Conservation (phyloP, 2,329 filamentous ascomycete species). For the Hypomyces perniciosus region DNA sequence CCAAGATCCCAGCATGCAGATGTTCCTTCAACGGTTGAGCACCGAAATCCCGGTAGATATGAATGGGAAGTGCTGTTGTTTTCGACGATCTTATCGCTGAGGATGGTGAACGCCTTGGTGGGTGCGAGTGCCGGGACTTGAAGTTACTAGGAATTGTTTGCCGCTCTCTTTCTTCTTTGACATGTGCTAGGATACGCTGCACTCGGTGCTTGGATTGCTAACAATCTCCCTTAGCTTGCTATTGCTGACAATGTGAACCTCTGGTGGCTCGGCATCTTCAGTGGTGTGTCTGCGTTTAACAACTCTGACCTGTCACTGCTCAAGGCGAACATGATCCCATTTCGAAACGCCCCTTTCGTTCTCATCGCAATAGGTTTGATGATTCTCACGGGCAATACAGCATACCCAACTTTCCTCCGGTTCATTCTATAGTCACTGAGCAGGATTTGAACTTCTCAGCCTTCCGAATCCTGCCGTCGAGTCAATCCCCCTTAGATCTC, state of each 20-base stretch:
- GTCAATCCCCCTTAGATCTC: conserved; percentile 43
- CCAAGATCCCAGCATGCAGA: too few relatives aligned
- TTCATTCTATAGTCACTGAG: conserved; percentile 57
- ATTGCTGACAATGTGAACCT: conserved; percentile 53
- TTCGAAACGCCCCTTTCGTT: conserved; percentile 46
- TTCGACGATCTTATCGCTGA: neutral
- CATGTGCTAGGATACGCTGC: conserved; percentile 54
- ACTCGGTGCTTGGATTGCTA: conserved; percentile 55
- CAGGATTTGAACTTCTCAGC: conserved; percentile 59
- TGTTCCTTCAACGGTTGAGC: too few relatives aligned
- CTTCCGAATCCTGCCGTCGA: conserved; percentile 53
- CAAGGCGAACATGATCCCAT: conserved; percentile 60
- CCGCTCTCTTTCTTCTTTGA: conserved; percentile 55
- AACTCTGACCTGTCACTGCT: conserved; percentile 65
- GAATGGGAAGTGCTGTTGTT: too few relatives aligned
- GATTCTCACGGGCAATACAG: conserved; percentile 60
- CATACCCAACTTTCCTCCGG: conserved; percentile 58
- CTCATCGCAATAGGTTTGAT: conserved; percentile 49
- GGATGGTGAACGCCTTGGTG: neutral
- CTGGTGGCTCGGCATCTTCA: conserved; percentile 65
- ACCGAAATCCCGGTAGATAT: too few relatives aligned
- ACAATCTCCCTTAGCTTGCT: conserved; percentile 43
- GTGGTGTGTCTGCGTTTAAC: conserved; percentile 63
- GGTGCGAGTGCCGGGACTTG: conserved; percentile 52
- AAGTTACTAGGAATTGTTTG: conserved; percentile 52